These are phyloP conservation scores for Barbarea vulgaris DNA, from an alignment of 345 rosid genomes.

Conservation along the genomic window DNA sequence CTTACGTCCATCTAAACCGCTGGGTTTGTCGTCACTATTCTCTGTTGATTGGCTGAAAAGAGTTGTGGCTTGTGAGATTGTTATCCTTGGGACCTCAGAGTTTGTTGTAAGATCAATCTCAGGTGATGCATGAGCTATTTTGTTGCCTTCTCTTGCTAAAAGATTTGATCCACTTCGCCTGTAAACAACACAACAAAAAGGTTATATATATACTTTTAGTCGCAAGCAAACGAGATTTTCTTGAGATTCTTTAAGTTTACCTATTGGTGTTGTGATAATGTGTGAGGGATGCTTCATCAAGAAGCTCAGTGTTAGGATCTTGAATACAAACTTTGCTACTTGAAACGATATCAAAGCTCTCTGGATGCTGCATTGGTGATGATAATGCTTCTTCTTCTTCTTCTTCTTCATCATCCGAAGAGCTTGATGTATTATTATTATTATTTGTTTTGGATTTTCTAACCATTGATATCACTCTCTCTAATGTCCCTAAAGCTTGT, in stretches of 20 bases:
- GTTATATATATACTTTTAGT: neutral
- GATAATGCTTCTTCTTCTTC: neutral
- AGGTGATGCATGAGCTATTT: conserved; percentile 61
- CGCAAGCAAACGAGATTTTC: neutral
- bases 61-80: conserved; percentile 37
- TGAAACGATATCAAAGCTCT: conserved; percentile 35
- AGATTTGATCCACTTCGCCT: conserved; percentile 57
- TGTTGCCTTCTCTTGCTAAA: conserved; percentile 55
- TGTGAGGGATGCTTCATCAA: conserved; percentile 43
- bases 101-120: conserved; percentile 35
- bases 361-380: conserved; percentile 22
- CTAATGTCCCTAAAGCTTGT: conserved; percentile 74
- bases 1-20: conserved; percentile 25
- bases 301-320: conserved; percentile 32
- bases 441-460: conserved; percentile 45
- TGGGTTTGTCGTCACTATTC: neutral
- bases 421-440: conserved; percentile 33
- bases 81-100: conserved; percentile 33
- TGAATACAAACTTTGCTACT: conserved; percentile 38
- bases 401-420: conserved; percentile 48
- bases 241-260: neutral
- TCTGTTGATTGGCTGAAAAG: conserved; percentile 35
- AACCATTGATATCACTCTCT: conserved; percentile 62
- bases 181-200: neutral
- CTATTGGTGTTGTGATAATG: conserved; percentile 28